Conservation (phyloP, 768 basidiomycete genomes). For the Sarcodon aspratus region DNA sequence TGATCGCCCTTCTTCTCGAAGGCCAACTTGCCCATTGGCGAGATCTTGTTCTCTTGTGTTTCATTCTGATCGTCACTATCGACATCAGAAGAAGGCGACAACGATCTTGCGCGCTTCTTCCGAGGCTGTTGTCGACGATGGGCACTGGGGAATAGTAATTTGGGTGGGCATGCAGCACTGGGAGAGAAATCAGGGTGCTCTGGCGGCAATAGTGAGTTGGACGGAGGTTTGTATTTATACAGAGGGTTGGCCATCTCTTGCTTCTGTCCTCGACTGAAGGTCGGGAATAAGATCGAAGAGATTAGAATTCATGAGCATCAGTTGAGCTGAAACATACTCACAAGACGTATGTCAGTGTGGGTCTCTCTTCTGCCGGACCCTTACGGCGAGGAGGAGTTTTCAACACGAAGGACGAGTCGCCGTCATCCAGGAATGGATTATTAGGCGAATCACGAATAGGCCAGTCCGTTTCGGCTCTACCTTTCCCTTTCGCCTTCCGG, state of each 20-base stretch:
- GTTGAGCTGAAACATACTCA: conserved; percentile 23
- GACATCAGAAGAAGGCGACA: background rate
- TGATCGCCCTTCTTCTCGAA: too few relatives aligned
- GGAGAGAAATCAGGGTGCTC: conserved; percentile 60
- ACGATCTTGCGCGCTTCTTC: conserved; percentile 11
- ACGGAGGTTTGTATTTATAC: conserved; percentile 24
- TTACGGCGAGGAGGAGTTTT: background rate
- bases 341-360: conserved; percentile 66
- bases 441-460: conserved; percentile 52
- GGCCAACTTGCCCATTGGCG: too few relatives aligned
- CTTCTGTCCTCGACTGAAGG: conserved; percentile 52
- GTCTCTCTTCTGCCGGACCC: conserved; percentile 32
- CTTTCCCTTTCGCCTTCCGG: conserved; percentile 7
- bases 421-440: conserved; percentile 56
- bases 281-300: background rate
- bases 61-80: background rate
- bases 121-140: conserved; percentile 1
- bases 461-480: conserved; percentile 9
- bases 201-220: conserved; percentile 40
- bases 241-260: conserved; percentile 53
- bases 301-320: background rate
- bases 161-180: conserved; percentile 39
- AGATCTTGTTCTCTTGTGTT: too few relatives aligned
- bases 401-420: conserved; percentile 13
- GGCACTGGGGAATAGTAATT: conserved; percentile 37